Evolutionary conservation across 192 early-diverging fungal species (phyloP).

Genomic region (Podila verticillata): DNA sequence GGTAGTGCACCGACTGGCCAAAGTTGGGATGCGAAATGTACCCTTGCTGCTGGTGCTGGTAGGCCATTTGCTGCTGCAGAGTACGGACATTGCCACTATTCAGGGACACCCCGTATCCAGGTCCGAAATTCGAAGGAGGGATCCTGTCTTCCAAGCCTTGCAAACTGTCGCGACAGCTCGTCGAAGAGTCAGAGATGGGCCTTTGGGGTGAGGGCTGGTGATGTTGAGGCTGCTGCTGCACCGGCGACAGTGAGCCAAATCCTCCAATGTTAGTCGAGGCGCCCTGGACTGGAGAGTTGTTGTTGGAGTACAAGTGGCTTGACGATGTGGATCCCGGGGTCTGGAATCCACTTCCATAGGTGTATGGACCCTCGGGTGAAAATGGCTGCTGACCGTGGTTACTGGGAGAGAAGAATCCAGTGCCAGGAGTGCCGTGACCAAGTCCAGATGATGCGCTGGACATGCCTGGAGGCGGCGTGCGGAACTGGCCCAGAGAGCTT

Average conservation of each 20-base stretch:
- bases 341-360: constrained; percentile 19
- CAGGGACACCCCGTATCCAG: constrained; percentile 35
- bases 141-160: constrained; percentile 40
- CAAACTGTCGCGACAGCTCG: constrained; percentile 19
- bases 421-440: not conserved
- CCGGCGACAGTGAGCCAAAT: not conserved
- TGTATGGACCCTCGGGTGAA: constrained; percentile 47
- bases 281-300: constrained; percentile 44
- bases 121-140: constrained; percentile 31
- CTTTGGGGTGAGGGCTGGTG: constrained; percentile 41
- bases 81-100: constrained; percentile 22
- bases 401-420: constrained; percentile 24
- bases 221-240: constrained; percentile 26
- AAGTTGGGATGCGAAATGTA: constrained; percentile 10
- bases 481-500: constrained; percentile 27
- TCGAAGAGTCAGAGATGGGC: constrained; percentile 28
- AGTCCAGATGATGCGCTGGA: not conserved
- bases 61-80: constrained; percentile 19
- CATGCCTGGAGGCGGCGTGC: constrained; percentile 47
- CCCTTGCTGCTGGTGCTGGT: constrained; percentile 38
- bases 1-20: constrained; percentile 19
- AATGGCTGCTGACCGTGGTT: constrained; percentile 18
- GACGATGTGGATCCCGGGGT: constrained; percentile 14
- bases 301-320: constrained; percentile 40
- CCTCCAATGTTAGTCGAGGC: constrained; percentile 6